These are phyloP conservation scores for Emmonsiellopsis sp. DNA, from an alignment of 2,329 filamentous ascomycete species.

Conservation along the genomic window DNA sequence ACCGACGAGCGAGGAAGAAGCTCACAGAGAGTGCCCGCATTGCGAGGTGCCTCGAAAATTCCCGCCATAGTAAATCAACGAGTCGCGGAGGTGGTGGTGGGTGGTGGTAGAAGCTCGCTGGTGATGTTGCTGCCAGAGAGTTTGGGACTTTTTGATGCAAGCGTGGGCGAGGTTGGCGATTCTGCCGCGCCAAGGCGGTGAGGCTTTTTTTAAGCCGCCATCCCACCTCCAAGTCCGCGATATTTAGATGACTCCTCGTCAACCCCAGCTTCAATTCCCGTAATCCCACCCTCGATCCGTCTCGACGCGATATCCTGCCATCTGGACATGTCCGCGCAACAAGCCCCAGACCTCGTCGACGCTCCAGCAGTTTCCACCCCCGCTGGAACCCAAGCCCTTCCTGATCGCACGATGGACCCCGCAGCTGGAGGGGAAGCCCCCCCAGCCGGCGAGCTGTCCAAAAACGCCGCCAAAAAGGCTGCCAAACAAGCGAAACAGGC, in stretches of 20 bases:
- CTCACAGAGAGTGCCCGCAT: slow-evolving; percentile 79
- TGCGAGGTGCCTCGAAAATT: slow-evolving; percentile 91
- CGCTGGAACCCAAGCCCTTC: slow-evolving; percentile 24
- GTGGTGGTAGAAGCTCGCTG: neutral
- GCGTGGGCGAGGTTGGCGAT: slow-evolving; percentile 19
- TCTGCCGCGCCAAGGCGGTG: slow-evolving; percentile 34
- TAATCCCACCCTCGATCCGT: neutral
- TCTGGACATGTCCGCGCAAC: neutral
- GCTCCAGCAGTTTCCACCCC: slow-evolving; percentile 15
- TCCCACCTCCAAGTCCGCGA: neutral
- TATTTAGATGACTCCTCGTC: slow-evolving; percentile 4
- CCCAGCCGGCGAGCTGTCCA: slow-evolving; percentile 26
- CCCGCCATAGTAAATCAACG: slow-evolving; percentile 61
- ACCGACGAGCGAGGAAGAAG: slow-evolving; percentile 9
- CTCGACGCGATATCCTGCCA: neutral
- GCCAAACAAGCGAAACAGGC: slow-evolving; percentile 37
- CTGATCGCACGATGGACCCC: slow-evolving; percentile 32
- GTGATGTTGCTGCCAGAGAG: neutral
- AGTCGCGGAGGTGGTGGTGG: neutral
- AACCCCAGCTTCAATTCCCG: neutral
- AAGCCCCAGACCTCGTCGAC: slow-evolving; percentile 19
- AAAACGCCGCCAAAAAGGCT: slow-evolving; percentile 40
- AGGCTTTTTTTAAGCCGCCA: slow-evolving; percentile 7
- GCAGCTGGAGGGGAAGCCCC: slow-evolving; percentile 21
- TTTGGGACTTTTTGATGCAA: slow-evolving; percentile 11